Percentiles rank a stretch among this genome's conserved stretches.
Evolutionary conservation across 2,329 filamentous ascomycete species (phyloP).

Genomic region (Graphilbum sp.): DNA sequence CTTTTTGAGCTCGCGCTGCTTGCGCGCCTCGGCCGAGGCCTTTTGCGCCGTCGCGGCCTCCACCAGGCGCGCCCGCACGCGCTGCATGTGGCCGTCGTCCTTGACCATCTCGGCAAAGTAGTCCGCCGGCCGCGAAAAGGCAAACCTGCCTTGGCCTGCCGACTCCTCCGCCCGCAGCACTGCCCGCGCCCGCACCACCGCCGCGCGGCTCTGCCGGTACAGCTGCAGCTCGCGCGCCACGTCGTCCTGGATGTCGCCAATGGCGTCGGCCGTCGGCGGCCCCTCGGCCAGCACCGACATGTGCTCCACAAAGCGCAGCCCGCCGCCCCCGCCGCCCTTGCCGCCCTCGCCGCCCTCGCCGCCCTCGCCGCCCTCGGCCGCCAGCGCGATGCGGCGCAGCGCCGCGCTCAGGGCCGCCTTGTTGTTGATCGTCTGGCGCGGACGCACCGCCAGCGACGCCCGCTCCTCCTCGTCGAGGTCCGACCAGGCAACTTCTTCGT

Average conservation of each 20-base stretch:
- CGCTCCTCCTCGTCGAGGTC: conserved; percentile 60
- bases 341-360: conserved; percentile 63
- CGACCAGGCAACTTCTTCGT: conserved; percentile 76
- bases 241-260: conserved; percentile 79
- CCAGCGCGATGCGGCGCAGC: conserved; percentile 61
- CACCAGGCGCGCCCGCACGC: conserved; percentile 82
- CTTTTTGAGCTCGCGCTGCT: conserved; percentile 91
- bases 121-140: conserved; percentile 79
- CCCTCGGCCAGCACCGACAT: conserved; percentile 53
- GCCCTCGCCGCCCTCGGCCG: conserved; percentile 34
- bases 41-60: conserved; percentile 89
- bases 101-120: conserved; percentile 99
- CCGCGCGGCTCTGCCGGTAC: conserved; percentile 75
- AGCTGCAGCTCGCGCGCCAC: conserved; percentile 84
- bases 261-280: conserved; percentile 47
- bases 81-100: conserved; percentile 95
- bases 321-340: conserved; percentile 49
- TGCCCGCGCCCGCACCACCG: conserved; percentile 56
- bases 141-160: conserved; percentile 40
- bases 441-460: conserved; percentile 76
- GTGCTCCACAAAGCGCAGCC: conserved; percentile 68
- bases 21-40: conserved; percentile 76
- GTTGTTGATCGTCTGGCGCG: conserved; percentile 95
- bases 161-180: conserved; percentile 57
- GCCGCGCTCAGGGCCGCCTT: conserved; percentile 68